Base-by-base conservation (phyloP, 2,329 filamentous ascomycete genomes). In the Decorospora gaudefroyi region DNA sequence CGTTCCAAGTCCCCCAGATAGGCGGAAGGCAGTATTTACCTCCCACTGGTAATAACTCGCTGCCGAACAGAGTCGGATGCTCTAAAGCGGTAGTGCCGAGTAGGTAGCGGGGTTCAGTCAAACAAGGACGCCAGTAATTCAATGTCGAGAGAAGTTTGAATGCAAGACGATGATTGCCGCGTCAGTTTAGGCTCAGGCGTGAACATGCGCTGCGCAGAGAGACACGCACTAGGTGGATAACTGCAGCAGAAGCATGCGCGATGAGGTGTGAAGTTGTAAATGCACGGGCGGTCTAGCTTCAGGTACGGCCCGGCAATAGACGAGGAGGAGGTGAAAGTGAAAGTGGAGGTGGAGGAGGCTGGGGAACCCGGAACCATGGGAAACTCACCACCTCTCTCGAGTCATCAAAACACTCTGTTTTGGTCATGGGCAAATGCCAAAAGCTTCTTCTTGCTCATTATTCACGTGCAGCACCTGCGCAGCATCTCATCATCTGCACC, bases 281-380 rank as follows among this genome's bases (percentile, higher is more conserved):
- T 42, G 47, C 55, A 57, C 45, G 43, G 53, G 37, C 45, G 29
- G 28, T 19, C 29, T 47, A 47, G 48, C 47, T 42, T 48, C 53
- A 55, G 51, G 48, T 45, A 51, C 55, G 39, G 46, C 38, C 50
- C 50, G 53, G 46, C 39, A 30, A 31, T 49, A 48, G 45, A 52
- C 49, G 59, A 56, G 59, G 59, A 55, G 61, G 59, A 57, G 58
- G 48, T n/a, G n/a, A n/a, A n/a, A n/a, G n/a, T n/a, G n/a, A n/a
- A n/a, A n/a, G n/a, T n/a, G n/a, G n/a, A n/a, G n/a, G n/a, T 49
- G 51, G 45, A 52, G 51, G 59, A 56, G 59, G 59, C 57, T 62
- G 59, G 59, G 58, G 48, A 61, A 57, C 46, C 42, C 28, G 33
- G 31, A 34, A 16, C 23, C 12, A n/a, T 33, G n/a, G n/a, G n/a